Base-by-base conservation (phyloP, 371 early-diverging fungal species). In the Mucor velutinosus region DNA sequence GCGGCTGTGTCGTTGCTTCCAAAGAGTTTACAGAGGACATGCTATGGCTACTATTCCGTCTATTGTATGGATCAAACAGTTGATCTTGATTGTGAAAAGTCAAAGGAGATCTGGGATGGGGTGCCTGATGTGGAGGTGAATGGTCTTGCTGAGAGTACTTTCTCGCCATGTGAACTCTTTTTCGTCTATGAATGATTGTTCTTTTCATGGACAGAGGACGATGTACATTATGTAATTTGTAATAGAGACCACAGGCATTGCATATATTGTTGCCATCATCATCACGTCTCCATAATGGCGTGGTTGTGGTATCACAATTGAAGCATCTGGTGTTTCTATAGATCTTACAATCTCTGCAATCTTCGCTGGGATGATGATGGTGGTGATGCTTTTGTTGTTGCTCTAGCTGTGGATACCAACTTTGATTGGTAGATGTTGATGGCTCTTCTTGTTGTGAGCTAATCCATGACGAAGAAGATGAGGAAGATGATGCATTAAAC, bases 231-330 rank as follows among this genome's bases (percentile, higher is more conserved):
- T 92, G 93, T 7, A 90, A 76, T 69, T 87, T 88, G 59, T 82
- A 86, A 69, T 92, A 93, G 27, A 93, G 78, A 14, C 92, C 91
- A 72, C 92, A 93, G 1, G 92, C 91, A 74, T 92, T 92, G 74
- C 93, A 92, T 51, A 91, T 77, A 35, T 75, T 70, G 29, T 88
- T 78, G 29, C 88, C 89, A 30, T 83, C 77, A 55, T 80, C 80
- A 58, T 85, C 83, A 56, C 91, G 72, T 41, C 94, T 70, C 94
- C 94, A 94, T n/a, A 91, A 81, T 3, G 93, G 91, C 7, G 93
- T 93, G 23, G 77, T 80, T 10, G 81, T 85, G 6, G 89, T 87
- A 10, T 70, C 67, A 70, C 93, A 93, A 72, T 93, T 92, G 37
- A 72, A 71, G 73, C 93, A 93, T 8, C 62, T 51, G 37, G 45